Evolutionary conservation across 2,329 filamentous ascomycete genomes (phyloP), one percentile per base, ranked within the genome.

Genomic region (Basipetospora sp.): DNA sequence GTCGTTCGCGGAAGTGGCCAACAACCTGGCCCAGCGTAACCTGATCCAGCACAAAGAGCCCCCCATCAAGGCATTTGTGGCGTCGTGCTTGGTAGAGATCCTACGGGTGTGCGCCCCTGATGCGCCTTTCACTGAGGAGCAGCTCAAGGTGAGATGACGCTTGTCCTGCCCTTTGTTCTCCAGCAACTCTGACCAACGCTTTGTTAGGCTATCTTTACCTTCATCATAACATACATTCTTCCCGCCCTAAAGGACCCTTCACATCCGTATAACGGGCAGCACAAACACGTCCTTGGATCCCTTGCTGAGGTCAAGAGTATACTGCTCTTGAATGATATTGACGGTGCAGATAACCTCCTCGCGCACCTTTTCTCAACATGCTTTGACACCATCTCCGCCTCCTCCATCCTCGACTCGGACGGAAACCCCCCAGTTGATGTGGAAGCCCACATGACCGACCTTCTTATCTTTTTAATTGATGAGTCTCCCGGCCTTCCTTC

Each of bases 251-350:
- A 84, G 50, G 80, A 94, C 50, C 84, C 87, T 10, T 78, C 78
- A 28, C 80, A 93, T 54, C 78, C 87, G 8, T 96, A 94, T 65
- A 88, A 93, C 58, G 77, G 76, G 44, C 87, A 96, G 57, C 85
- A 98, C 60, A 77, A 90, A 58, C 90, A 92, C 52, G 82, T 94
- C 44, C 67, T 98, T 43, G 75, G 77, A 43, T 94, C 87, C 14
- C 71, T 98, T 20, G 79, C 85, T 40, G 85, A 93, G 47, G 82
- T 94, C 48, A 94, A 96, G 66, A 94, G 86, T 59, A 84, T 98
- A 30, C 73, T 96, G 8, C 74, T 98, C 29, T 71, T 98, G 47
- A 81, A 83, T 43, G 90, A 98, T 49, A 73, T 96, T 28, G 79
- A 86, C 18, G 79, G 81, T 40, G 74, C 83, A 36, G 85, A 94